phyloP scores from a whole-genome alignment of 192 early-diverging fungal genomes.

The Gigaspora rosea region DNA sequence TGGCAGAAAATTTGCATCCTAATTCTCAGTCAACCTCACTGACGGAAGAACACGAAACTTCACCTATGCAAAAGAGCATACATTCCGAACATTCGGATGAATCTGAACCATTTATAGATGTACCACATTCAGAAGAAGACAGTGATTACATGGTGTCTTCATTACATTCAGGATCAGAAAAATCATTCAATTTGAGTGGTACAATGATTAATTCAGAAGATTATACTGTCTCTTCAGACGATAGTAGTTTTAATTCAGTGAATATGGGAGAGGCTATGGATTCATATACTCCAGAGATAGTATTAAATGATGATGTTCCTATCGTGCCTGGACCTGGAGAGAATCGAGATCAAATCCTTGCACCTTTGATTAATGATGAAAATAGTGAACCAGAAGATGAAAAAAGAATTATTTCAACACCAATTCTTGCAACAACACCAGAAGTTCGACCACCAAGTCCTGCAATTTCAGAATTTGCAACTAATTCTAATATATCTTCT shows the following conservation, averaged over 20 bases:
- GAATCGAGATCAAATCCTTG: not conserved
- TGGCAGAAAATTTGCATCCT: too few relatives aligned
- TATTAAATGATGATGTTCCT: not conserved
- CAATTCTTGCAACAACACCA: not conserved
- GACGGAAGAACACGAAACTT: too few relatives aligned
- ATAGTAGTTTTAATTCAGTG: conserved; percentile 14
- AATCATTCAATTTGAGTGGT: not conserved
- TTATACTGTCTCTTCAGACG: not conserved
- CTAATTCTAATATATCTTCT: not conserved
- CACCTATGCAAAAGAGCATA: too few relatives aligned
- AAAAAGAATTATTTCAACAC: not conserved
- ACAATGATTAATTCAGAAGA: not conserved
- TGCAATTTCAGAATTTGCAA: not conserved
- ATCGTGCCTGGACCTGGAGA: not conserved
- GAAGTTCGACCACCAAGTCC: conserved; percentile 1
- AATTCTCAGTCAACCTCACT: too few relatives aligned
- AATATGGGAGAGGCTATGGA: not conserved
- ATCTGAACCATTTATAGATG: not conserved
- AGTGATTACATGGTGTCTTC: conserved; percentile 20
- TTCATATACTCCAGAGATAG: not conserved
- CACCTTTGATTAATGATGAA: not conserved
- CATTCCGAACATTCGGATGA: not conserved
- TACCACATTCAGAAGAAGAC: conserved; percentile 17
- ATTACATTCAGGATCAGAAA: conserved; percentile 4
- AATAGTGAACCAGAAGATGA: not conserved